Percentiles rank a stretch among this genome's conserved stretches.
Conservation (phyloP, 2,329 filamentous ascomycete genomes). For the Lojkania enalia region DNA sequence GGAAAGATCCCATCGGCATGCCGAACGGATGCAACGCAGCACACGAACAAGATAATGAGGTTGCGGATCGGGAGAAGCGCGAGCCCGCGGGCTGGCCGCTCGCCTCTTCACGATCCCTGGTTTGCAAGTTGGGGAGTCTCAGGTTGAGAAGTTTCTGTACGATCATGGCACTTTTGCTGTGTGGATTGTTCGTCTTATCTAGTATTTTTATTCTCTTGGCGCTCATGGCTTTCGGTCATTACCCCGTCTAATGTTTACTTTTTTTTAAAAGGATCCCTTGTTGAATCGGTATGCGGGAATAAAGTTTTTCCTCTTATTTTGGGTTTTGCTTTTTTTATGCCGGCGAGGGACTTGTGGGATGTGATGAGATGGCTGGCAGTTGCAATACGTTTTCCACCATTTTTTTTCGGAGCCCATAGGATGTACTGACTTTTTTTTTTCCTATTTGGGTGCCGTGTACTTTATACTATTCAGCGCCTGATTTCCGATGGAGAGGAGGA, state of each 20-base stretch:
- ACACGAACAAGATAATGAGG: too few relatives aligned
- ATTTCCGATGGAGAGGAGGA: not conserved
- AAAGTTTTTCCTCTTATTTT: not conserved
- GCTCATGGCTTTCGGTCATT: not conserved
- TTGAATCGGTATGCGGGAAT: not conserved
- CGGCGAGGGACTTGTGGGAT: not conserved
- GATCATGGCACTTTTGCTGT: constrained; percentile 5
- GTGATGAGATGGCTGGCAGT: not conserved
- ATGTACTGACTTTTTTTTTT: not conserved
- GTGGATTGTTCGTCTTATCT: constrained; percentile 7
- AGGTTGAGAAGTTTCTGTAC: constrained; percentile 4
- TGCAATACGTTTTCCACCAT: not conserved
- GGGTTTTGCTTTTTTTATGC: not conserved
- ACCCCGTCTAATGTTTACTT: constrained; percentile 3
- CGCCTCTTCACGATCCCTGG: not conserved
- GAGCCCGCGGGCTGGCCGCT: constrained; percentile 15
- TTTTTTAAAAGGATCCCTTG: not conserved
- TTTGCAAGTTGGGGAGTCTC: too few relatives aligned
- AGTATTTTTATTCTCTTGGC: not conserved
- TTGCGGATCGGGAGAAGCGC: too few relatives aligned
- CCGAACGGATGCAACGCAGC: too few relatives aligned
- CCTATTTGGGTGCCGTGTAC: not conserved
- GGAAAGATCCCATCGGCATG: too few relatives aligned
- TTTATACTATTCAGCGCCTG: constrained; percentile 1
- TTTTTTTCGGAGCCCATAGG: not conserved